Conservation (phyloP, 2,329 filamentous ascomycete genomes). For the Botryotinia convoluta region DNA sequence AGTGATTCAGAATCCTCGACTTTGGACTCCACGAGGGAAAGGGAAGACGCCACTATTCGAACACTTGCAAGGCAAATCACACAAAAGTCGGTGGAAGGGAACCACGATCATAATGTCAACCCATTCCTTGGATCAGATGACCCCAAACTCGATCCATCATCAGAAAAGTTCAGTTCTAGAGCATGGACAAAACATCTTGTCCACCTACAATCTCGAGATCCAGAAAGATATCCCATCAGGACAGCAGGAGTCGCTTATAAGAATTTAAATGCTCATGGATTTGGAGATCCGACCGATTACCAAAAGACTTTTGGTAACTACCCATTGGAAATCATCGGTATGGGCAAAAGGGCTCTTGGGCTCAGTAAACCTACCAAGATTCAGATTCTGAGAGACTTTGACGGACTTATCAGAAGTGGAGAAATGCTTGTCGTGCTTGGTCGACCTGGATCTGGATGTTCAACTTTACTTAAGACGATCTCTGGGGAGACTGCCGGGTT, state of each 20-base stretch:
- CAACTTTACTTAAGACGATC: conserved; percentile 61
- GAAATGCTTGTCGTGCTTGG: conserved; percentile 70
- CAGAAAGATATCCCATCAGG: conserved; percentile 42
- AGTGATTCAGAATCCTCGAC: conserved; percentile 16
- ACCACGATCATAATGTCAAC: conserved; percentile 41
- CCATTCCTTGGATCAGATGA: conserved; percentile 49
- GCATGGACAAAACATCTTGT: conserved; percentile 62
- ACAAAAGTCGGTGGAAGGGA: neutral
- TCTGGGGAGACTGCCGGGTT: conserved; percentile 55
- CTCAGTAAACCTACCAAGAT: conserved; percentile 49
- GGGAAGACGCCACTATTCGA: conserved; percentile 9
- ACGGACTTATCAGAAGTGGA: conserved; percentile 61
- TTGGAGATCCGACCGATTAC: conserved; percentile 23
- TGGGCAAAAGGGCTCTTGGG: conserved; percentile 51
- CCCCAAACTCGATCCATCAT: conserved; percentile 54
- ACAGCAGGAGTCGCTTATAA: conserved; percentile 24
- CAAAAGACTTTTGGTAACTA: conserved; percentile 65
- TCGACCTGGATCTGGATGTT: conserved; percentile 63
- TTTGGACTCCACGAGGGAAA: conserved; percentile 5
- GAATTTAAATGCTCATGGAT: conserved; percentile 23
- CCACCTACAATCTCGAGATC: conserved; percentile 45
- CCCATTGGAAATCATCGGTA: conserved; percentile 49
- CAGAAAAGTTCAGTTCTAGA: conserved; percentile 51
- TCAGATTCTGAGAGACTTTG: conserved; percentile 60
- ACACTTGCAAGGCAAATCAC: conserved; percentile 17